phyloP scores from a whole-genome alignment of 257 asterid species.

The Plantago elongata region DNA sequence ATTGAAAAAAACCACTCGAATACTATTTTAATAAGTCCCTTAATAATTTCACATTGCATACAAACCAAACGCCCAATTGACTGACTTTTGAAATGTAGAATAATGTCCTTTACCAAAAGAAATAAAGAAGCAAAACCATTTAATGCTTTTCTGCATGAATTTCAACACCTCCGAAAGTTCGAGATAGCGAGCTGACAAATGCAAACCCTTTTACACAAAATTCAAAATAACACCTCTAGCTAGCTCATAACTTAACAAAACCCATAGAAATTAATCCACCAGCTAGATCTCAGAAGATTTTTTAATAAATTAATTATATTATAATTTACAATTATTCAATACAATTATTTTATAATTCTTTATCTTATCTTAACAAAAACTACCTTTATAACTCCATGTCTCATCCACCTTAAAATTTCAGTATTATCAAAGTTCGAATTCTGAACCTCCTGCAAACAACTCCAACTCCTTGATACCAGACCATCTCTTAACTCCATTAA shows the following conservation, averaged over 20 bases:
- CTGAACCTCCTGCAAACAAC: no score
- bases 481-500: no score
- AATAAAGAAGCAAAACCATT: neutral
- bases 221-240: neutral
- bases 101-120: neutral
- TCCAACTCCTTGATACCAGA: no score
- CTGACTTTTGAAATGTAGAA: neutral
- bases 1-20: no score
- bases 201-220: neutral
- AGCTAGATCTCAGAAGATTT: neutral
- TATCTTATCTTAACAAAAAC: no score
- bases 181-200: neutral
- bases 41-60: no score
- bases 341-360: no score
- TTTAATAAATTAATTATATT: neutral
- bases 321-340: neutral
- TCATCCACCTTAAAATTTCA: no score
- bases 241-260: neutral
- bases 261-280: neutral
- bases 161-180: neutral
- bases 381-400: no score
- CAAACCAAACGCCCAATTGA: no score
- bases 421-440: no score
- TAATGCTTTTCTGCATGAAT: neutral
- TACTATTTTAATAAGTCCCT: no score